Conservation (phyloP, 352 stramenopile species). For the Phytophthora fragariaefolia region DNA sequence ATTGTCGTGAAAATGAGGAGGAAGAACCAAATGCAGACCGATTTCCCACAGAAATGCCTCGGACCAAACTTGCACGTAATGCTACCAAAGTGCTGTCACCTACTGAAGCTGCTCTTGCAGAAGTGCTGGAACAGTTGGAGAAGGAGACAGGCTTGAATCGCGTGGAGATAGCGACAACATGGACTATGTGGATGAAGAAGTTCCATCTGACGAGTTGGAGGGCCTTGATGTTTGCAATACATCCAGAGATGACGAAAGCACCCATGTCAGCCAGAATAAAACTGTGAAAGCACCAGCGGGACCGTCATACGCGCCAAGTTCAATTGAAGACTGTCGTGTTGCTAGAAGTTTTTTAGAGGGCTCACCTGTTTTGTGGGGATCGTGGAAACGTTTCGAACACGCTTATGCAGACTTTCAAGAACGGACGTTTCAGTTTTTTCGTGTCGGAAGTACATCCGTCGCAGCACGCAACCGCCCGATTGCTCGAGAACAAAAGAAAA, state of each 20-base stretch:
- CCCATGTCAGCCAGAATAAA: too few relatives aligned
- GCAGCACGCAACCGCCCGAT: not conserved
- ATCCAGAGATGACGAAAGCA: too few relatives aligned
- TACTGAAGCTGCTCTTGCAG: not conserved
- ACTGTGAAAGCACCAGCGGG: not conserved
- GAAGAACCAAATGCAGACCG: too few relatives aligned
- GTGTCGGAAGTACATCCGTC: not conserved
- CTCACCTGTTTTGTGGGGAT: not conserved
- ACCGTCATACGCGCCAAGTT: too few relatives aligned
- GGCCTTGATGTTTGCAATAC: too few relatives aligned
- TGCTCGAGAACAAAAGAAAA: not conserved
- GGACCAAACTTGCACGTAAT: too few relatives aligned
- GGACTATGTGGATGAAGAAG: not conserved
- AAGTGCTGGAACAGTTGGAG: not conserved
- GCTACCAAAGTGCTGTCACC: not conserved
- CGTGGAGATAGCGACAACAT: not conserved
- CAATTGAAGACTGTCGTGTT: too few relatives aligned
- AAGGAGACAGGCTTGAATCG: not conserved
- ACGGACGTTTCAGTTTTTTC: not conserved
- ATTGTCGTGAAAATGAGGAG: too few relatives aligned
- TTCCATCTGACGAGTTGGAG: not conserved
- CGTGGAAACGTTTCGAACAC: not conserved
- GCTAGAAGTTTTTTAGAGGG: not conserved
- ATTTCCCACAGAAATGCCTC: too few relatives aligned
- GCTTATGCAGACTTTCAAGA: not conserved